A percentile compares a stretch with the other conserved stretches of the same genome.
Evolutionary conservation across 78 protist genomes (phyloP).

Genomic region (Dictyostelium purpureum): DNA sequence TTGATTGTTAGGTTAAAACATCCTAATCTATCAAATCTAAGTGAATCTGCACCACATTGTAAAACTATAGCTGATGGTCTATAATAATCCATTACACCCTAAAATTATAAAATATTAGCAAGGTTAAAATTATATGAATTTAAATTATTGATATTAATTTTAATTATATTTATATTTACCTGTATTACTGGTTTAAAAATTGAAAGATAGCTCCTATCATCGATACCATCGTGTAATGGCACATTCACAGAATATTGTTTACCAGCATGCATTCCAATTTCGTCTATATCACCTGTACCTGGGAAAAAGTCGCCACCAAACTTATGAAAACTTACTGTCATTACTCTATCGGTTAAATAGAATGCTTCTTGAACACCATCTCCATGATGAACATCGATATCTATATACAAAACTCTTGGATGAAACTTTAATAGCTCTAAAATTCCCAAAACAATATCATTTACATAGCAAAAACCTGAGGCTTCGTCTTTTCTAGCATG

Average conservation of each 20-base stretch:
- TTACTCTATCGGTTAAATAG: constrained; percentile 95
- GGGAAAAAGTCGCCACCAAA: constrained; percentile 98
- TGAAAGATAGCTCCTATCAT: constrained; percentile 90
- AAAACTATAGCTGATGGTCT: constrained; percentile 96
- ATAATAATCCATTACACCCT: constrained; percentile 88
- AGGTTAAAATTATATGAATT: background rate
- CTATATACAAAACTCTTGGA: constrained; percentile 98
- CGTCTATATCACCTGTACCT: constrained; percentile 97
- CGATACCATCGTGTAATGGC: constrained; percentile 98
- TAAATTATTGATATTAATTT: background rate
- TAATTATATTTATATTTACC: constrained; percentile 5
- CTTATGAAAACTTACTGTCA: constrained; percentile 98
- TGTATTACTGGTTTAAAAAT: constrained; percentile 93
- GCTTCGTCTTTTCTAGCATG: constrained; percentile 99
- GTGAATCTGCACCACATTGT: constrained; percentile 99
- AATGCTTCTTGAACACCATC: constrained; percentile 95
- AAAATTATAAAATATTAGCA: background rate
- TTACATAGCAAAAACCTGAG: constrained; percentile 99
- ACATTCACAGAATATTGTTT: constrained; percentile 95
- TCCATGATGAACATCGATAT: constrained; percentile 99
- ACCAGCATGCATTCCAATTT: constrained; percentile 95
- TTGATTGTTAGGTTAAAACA: constrained; percentile 94
- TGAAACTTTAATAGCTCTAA: constrained; percentile 96
- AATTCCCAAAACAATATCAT: constrained; percentile 98
- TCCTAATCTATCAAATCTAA: constrained; percentile 98